Base-by-base conservation (phyloP, 2,329 filamentous ascomycete species). In the Penicillium brevicompactum region DNA sequence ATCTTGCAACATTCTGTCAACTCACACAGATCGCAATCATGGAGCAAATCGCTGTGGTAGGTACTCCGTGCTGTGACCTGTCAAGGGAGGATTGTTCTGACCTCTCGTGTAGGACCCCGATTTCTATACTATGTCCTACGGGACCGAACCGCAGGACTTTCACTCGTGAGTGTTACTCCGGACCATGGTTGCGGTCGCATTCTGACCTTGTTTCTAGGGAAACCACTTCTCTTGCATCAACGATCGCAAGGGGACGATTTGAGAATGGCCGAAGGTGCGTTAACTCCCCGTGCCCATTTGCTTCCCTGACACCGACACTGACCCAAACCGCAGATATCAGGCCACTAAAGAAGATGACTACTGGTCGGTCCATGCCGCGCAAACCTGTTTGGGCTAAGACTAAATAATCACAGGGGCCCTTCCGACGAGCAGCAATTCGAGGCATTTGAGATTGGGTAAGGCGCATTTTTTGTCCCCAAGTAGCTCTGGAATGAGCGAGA, bases 351-450 rank as follows among this genome's bases (percentile, higher is more conserved):
- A 61, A 22, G 54, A 61, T 51, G 59, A 61, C 24, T 61, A 61
- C 50, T 61, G 59, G 59, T 61, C 47, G 16, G 59, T 57, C 38
- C 47, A 6, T 24, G 14, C 21, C 2, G 22, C 14, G 22, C 11
- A 8, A 30, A 9, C 13, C 4, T 37, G 34, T 37, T 37, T 37
- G 5, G 2, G 2, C 34, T 16, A 14, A 14, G 5, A 30, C 53
- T 49, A 57, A 38, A 6, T 10, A 16, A 16, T 5, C 32, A 8
- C 21, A 62, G 60, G 58, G 54, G 60, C 27, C 60, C 60, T 45
- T 62, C 60, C 6, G 60, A 62, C 24, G 60, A 60, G 4, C 55
- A 59, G 27, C 60, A 60, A 50, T 62, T 62, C 37, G 58, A 62
- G 41, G 58, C 60, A 5, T 62, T 60, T 24, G 58, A 62, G 34